Evolutionary conservation across 345 rosid genomes (phyloP), one percentile per base, ranked within the genome.

Genomic region (Acer negundo): DNA sequence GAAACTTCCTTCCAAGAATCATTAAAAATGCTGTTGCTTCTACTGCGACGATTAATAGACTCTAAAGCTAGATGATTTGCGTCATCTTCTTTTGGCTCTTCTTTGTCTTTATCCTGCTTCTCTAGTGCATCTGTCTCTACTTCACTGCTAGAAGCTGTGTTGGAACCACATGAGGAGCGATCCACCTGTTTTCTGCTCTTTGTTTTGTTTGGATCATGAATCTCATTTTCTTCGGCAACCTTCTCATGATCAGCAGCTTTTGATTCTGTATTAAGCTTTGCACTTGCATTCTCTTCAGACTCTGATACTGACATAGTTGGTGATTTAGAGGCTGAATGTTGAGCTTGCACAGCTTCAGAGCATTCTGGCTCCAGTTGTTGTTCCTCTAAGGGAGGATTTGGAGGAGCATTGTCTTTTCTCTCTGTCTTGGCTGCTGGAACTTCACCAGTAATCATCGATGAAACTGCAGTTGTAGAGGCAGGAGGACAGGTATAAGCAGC

Each of bases 1-100:
- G 98, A 93, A 22, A 95, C 98, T 79, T 87, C 84, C 85, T 95
- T 95, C 98, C 97, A 91, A 20, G 93, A 89, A 77, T 95, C 98
- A 6, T 77, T 82, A 63, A 53, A 7, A 72, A 62, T 92, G 83
- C 83, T 75, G 74, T 47, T 84, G 85, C 85, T 90, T 87, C 91
- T 87, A 74, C 82, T 70, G 61, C 97, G 93, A 22, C 96, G 96
- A 72, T 85, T 81, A 77, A 72, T 83, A 58, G 78, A 80, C 69
- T 92, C 97, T 10, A 76, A 55, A 5, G 85, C 71, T 67, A 72
- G 83, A 78, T 79, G 84, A 78, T 83, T 85, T 31, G 73, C 84
- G 77, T 89, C 92, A 79, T 75, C 85, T 82, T 84, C 97, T 85
- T 90, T 82, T 6, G 84, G 68, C 59, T 86, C 89, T 74, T 82